Base-by-base conservation (phyloP, 805 yeast species). In the Saturnispora hagleri region DNA sequence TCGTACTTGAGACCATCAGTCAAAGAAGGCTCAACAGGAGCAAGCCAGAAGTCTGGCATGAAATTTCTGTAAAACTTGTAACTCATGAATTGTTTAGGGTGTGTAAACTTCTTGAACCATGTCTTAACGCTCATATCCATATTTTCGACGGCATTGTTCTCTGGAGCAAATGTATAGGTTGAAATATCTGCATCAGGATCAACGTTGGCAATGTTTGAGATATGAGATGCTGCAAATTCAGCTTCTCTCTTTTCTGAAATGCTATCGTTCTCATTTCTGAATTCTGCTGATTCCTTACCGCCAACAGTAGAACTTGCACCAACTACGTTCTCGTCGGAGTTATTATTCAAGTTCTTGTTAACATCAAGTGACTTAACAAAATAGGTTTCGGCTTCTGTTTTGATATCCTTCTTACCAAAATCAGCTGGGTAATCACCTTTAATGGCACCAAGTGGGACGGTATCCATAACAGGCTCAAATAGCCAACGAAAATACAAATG, bases 371-470 rank as follows among this genome's bases (percentile, higher is more conserved):
- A 18, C 17, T 38, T 18, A 27, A 55, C 55, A 52, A 65, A 64
- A 56, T 62, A 65, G 22, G 43, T 46, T 43, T 55, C 20, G 18
- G 67, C 68, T 44, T 62, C 67, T 17, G 66, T 62, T 57, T 73
- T 73, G 47, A 81, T 73, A 65, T 86, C 88, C 50, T 72, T 68
- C 55, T 59, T 63, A 40, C 93, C 93, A 60, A 81, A 83, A 62
- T 86, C 91, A 26, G 71, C 66, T 58, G 89, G 88, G 62, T 85
- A 85, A 26, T 58, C 60, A 34, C 66, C 67, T 56, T 69, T 72
- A 54, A 79, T 68, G 6, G 80, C 89, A 47, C 84, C 79, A 48
- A 86, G 63, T 55, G 93, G 95, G 50, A 86, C 88, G 42, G 75
- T 68, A 50, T 86, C 89, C 51, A 81, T 70, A 53, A 85, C 64